These are phyloP conservation scores for Orbilia javanica DNA, from an alignment of 2,329 filamentous ascomycete genomes.

Conservation along the genomic window DNA sequence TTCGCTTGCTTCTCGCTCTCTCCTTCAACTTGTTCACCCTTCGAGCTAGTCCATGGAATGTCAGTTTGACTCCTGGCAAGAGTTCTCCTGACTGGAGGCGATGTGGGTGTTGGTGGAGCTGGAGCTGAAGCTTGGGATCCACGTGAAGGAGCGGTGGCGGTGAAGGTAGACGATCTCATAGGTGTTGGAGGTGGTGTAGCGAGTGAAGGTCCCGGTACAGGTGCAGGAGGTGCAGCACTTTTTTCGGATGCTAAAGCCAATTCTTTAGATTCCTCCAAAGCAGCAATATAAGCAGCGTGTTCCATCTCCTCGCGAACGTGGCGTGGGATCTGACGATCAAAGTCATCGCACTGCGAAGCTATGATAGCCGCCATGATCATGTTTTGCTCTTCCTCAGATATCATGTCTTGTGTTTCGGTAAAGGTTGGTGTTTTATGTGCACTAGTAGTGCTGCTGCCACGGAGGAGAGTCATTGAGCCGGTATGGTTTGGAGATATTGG, in stretches of 20 bases:
- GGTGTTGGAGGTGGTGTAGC: constrained; percentile 13
- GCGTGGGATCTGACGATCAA: constrained; percentile 50
- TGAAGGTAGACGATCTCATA: constrained; percentile 11
- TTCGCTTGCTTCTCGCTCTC: constrained; percentile 40
- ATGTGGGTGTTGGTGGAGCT: constrained; percentile 21
- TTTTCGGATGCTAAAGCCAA: constrained; percentile 25
- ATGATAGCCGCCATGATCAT: constrained; percentile 58
- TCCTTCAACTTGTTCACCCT: constrained; percentile 38
- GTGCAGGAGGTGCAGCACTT: neutral
- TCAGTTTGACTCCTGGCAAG: constrained; percentile 43
- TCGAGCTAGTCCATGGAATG: constrained; percentile 47
- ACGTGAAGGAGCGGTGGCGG: constrained; percentile 15
- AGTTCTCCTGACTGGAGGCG: constrained; percentile 1
- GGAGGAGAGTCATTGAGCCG: constrained; percentile 58
- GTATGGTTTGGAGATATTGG: constrained; percentile 43
- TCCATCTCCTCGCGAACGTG: constrained; percentile 55
- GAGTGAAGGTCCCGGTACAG: constrained; percentile 4
- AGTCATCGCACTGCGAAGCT: constrained; percentile 54
- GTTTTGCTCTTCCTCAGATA: constrained; percentile 54
- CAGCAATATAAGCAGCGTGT: constrained; percentile 47
- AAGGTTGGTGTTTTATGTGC: constrained; percentile 27
- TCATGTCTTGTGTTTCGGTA: constrained; percentile 44
- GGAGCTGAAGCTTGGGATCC: constrained; percentile 6
- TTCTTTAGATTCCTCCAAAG: constrained; percentile 52
- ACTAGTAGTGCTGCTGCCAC: constrained; percentile 56